Conservation (phyloP, 352 stramenopile genomes). For the Phytophthora hybrid region DNA sequence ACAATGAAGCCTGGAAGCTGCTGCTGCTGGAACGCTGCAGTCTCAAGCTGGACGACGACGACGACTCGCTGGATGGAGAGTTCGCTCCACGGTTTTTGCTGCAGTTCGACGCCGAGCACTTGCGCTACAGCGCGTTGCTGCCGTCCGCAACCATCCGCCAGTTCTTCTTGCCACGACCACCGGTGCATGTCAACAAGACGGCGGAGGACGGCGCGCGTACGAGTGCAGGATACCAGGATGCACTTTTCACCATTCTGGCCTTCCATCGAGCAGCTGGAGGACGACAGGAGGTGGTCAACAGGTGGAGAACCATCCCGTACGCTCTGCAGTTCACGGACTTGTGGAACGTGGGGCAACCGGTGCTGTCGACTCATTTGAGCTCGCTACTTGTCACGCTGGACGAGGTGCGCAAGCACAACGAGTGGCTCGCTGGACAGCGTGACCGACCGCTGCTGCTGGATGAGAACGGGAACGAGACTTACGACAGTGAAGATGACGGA, state of each 20-base stretch:
- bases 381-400: slow-evolving; percentile 35
- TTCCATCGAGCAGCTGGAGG: slow-evolving; percentile 15
- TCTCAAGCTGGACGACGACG: slow-evolving; percentile 40
- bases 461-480: slow-evolving; percentile 15
- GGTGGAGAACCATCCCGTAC: slow-evolving; percentile 37
- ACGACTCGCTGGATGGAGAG: slow-evolving; percentile 36
- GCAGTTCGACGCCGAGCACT: slow-evolving; percentile 34
- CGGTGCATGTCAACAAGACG: slow-evolving; percentile 5
- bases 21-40: slow-evolving; percentile 41
- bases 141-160: slow-evolving; percentile 37
- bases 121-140: slow-evolving; percentile 41
- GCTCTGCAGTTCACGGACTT: slow-evolving; percentile 31
- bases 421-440: slow-evolving; percentile 8
- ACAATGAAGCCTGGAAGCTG: slow-evolving; percentile 47
- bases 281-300: slow-evolving; percentile 9
- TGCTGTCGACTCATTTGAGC: slow-evolving; percentile 31
- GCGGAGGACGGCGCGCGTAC: slow-evolving; percentile 4
- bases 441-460: slow-evolving; percentile 8
- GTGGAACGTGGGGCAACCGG: slow-evolving; percentile 36
- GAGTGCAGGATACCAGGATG: slow-evolving; percentile 31
- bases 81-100: slow-evolving; percentile 39
- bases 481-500: slow-evolving; percentile 18
- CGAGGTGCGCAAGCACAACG: slow-evolving; percentile 33
- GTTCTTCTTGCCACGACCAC: slow-evolving; percentile 34
- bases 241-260: slow-evolving; percentile 29